These are phyloP conservation scores for Macrophomina phaseolina DNA, from an alignment of 2,329 filamentous ascomycete species.

Conservation along the genomic window DNA sequence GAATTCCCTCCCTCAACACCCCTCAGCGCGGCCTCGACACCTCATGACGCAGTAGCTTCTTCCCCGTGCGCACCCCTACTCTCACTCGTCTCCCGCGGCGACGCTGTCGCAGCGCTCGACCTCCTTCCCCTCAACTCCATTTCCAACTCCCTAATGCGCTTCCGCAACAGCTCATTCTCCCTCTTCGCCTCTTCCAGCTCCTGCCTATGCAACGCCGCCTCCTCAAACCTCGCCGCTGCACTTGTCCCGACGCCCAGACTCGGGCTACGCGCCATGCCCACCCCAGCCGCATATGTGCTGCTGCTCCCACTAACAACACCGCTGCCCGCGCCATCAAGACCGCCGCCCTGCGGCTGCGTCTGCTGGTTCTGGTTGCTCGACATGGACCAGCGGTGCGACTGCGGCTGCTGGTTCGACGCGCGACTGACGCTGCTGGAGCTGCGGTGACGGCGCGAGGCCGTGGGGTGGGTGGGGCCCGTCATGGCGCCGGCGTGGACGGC, in stretches of 20 bases:
- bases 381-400: slow-evolving; percentile 40
- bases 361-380: slow-evolving; percentile 34
- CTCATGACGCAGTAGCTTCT: background rate
- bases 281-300: slow-evolving; percentile 20
- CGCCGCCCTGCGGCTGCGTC: background rate
- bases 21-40: background rate
- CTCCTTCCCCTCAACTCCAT: slow-evolving; percentile 42
- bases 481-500: slow-evolving; percentile 49
- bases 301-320: slow-evolving; percentile 18
- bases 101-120: slow-evolving; percentile 32
- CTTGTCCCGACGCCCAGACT: slow-evolving; percentile 17
- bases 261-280: slow-evolving; percentile 17
- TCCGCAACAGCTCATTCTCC: slow-evolving; percentile 56
- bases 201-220: slow-evolving; percentile 50
- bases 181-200: slow-evolving; percentile 57
- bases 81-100: slow-evolving; percentile 28
- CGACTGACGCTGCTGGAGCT: slow-evolving; percentile 58
- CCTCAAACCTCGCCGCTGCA: slow-evolving; percentile 43
- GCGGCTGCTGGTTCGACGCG: slow-evolving; percentile 29
- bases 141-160: slow-evolving; percentile 55
- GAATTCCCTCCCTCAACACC: background rate
- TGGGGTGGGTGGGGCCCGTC: slow-evolving; percentile 58
- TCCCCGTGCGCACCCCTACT: background rate
- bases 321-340: background rate
- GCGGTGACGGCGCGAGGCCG: slow-evolving; percentile 61